Percentiles rank a stretch among this genome's conserved stretches.
These are phyloP conservation scores for Pythium sukuiense DNA, from an alignment of 352 stramenopile species.

Conservation along the genomic window DNA sequence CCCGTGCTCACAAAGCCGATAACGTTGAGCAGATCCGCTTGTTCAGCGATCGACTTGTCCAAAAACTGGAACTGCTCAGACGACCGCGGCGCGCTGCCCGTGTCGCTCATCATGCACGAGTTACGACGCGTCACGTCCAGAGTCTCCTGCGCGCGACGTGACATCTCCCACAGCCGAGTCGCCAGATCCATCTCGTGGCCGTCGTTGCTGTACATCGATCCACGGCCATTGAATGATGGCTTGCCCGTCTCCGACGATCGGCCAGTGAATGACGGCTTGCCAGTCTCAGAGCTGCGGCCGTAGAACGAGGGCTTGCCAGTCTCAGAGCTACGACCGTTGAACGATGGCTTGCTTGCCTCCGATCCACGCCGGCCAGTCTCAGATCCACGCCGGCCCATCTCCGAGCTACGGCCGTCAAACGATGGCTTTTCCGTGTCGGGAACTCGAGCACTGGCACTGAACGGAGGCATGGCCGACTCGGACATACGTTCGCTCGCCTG, in stretches of 20 bases:
- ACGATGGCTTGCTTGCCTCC: not conserved
- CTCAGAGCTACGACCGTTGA: not conserved
- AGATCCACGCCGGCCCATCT: not conserved
- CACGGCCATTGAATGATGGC: conserved; percentile 4
- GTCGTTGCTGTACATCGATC: conserved; percentile 17
- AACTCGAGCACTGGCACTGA: not conserved
- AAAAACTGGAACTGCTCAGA: conserved; percentile 74
- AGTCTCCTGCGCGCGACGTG: conserved; percentile 57
- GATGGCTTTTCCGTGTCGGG: not conserved
- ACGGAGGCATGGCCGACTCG: not conserved
- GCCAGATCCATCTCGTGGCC: conserved; percentile 38
- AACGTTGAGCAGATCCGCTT: conserved; percentile 72
- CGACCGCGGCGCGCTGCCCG: conserved; percentile 56
- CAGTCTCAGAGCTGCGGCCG: not conserved
- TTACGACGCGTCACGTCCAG: conserved; percentile 68
- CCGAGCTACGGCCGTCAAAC: not conserved
- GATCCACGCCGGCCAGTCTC: conserved; percentile 1
- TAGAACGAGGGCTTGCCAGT: not conserved
- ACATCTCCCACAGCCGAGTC: conserved; percentile 60
- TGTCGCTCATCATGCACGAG: conserved; percentile 80
- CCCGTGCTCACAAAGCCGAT: conserved; percentile 76
- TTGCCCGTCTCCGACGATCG: conserved; percentile 7
- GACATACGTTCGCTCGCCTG: not conserved
- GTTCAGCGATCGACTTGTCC: conserved; percentile 72
- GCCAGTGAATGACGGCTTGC: not conserved